Evolutionary conservation across 1,284 basidiomycete species (phyloP).

Genomic region (Papiliotrema terrestris): DNA sequence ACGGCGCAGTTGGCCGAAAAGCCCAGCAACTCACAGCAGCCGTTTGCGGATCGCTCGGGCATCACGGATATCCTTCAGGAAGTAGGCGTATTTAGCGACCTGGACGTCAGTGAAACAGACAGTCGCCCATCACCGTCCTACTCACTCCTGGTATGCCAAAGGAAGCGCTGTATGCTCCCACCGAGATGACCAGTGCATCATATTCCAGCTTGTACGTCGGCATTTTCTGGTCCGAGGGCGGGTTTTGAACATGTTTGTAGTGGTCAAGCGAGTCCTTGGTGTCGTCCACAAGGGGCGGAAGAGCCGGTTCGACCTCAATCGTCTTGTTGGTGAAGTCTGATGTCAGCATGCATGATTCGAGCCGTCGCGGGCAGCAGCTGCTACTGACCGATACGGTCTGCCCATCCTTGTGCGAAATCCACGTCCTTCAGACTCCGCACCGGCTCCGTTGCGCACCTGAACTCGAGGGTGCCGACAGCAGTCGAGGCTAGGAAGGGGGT

Average conservation of each 20-base stretch:
- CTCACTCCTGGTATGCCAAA: conserved; percentile 54
- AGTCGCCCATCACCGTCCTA: conserved; percentile 3
- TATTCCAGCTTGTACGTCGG: conserved; percentile 59
- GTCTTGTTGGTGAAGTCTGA: conserved; percentile 63
- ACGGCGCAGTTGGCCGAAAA: neutral
- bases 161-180: conserved; percentile 77
- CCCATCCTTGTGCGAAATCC: conserved; percentile 50
- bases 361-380: neutral
- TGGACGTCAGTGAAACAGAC: conserved; percentile 44
- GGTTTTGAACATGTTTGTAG: conserved; percentile 9
- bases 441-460: conserved; percentile 73
- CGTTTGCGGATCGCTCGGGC: conserved; percentile 72
- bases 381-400: conserved; percentile 37
- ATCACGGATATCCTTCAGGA: conserved; percentile 77
- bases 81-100: conserved; percentile 73
- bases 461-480: conserved; percentile 77
- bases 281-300: conserved; percentile 15
- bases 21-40: conserved; percentile 58
- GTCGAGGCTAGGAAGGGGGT: conserved; percentile 73
- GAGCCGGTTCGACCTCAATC: conserved; percentile 49
- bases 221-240: conserved; percentile 10
- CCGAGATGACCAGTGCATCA: conserved; percentile 78
- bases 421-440: conserved; percentile 52
- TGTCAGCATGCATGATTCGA: neutral
- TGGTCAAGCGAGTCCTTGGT: neutral